A percentile compares a stretch with the other conserved stretches of the same genome.
Evolutionary conservation across 306 rosid species (phyloP).

Genomic region (Cucumis sativus): DNA sequence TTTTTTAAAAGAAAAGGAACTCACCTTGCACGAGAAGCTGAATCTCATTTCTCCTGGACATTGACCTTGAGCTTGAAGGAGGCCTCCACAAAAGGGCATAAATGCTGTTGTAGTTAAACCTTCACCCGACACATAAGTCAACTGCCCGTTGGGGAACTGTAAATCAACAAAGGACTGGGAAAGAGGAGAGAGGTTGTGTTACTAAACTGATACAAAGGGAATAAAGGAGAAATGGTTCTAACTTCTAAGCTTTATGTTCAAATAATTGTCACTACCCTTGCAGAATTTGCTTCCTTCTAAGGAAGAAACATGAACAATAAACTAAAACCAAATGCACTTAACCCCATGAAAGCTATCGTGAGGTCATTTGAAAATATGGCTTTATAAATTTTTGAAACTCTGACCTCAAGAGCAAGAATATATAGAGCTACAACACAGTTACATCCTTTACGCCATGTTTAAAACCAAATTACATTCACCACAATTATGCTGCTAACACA

Average conservation of each 20-base stretch:
- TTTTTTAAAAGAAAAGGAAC: background rate
- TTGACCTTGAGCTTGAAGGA: slow-evolving; percentile 97
- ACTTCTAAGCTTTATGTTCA: background rate
- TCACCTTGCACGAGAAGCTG: slow-evolving; percentile 95
- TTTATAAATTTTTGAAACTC: background rate
- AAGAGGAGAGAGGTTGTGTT: background rate
- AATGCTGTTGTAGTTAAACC: slow-evolving; percentile 85
- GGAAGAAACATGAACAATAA: background rate
- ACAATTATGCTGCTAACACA: background rate
- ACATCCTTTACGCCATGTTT: background rate
- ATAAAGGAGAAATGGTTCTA: background rate
- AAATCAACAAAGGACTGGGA: slow-evolving; percentile 89
- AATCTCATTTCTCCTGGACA: slow-evolving; percentile 99
- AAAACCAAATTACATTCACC: background rate
- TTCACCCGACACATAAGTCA: slow-evolving; percentile 90
- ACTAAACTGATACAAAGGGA: slow-evolving; percentile 8
- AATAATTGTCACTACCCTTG: background rate
- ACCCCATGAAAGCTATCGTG: background rate
- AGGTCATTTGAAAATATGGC: background rate
- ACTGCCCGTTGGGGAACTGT: slow-evolving; percentile 94
- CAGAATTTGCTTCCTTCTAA: background rate
- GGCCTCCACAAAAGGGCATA: slow-evolving; percentile 83
- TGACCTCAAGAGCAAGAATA: background rate
- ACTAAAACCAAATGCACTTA: background rate
- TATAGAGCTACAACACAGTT: too few species aligned